Conservation (phyloP, 73 alveolate species). For the Uronychia binucleata region DNA sequence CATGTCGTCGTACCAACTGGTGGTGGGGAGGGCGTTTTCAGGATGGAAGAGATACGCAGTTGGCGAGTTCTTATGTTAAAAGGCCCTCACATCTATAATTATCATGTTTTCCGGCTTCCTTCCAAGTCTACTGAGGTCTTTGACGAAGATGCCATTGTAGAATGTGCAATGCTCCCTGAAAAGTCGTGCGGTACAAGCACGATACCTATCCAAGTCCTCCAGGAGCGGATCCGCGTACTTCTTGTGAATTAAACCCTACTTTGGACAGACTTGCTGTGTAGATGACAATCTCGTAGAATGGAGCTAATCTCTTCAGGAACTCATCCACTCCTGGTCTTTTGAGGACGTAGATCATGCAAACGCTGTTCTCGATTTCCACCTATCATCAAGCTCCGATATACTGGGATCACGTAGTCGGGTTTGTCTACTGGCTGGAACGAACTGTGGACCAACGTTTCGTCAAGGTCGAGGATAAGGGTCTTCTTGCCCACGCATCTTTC, state of each 20-base stretch:
- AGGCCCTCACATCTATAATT: conserved; percentile 79
- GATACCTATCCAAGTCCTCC: conserved; percentile 75
- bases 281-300: conserved; percentile 67
- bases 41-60: conserved; percentile 72
- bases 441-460: conserved; percentile 53
- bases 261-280: conserved; percentile 75
- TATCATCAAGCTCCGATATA: too few relatives aligned
- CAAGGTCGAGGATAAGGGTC: conserved; percentile 50
- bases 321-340: conserved; percentile 66
- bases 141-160: conserved; percentile 70
- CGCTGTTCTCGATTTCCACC: conserved; percentile 48
- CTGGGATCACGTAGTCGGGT: conserved; percentile 43
- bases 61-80: conserved; percentile 77
- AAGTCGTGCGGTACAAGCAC: conserved; percentile 61
- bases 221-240: conserved; percentile 89
- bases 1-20: conserved; percentile 69
- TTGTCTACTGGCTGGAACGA: conserved; percentile 52
- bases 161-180: conserved; percentile 86
- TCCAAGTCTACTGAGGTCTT: conserved; percentile 68
- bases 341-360: conserved; percentile 56
- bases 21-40: conserved; percentile 70
- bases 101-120: conserved; percentile 85
- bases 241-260: too few relatives aligned
- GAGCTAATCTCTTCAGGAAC: conserved; percentile 40
- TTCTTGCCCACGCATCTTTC: conserved; percentile 17